Base-by-base conservation (phyloP, 202 grass and related monocot species). In the Musa balbisiana region DNA sequence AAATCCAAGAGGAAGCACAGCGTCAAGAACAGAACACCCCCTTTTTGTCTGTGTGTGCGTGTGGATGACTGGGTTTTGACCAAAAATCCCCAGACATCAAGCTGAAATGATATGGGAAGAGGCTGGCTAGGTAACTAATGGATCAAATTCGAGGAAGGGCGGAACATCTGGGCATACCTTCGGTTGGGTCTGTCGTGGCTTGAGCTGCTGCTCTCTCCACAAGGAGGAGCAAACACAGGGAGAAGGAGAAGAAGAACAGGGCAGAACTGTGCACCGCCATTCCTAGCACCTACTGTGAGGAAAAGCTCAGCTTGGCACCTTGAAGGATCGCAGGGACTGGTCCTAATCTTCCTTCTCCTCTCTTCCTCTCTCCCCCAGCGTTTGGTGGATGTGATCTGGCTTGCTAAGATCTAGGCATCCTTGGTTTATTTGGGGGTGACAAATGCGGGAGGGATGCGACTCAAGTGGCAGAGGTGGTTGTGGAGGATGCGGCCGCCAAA, bases 181-280 rank as follows among this genome's bases (percentile, higher is more conserved):
- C 83, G 9, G 15, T 23, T 59, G 65, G 73, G 58, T 27, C 51
- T 11, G 83, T 85, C 26, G 9, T 80, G 59, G 73, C 73, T 81
- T 73, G 67, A 24, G 73, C 83, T 66, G 4, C 17, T 21, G 58
- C 73, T 67, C 59, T 85, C 49, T 22, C 83, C 19, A 24, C 78
- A 76, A 78, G 1, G 50, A 81, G 69, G 51, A 78, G 55, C 16
- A 85, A 21, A 73, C 20, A 58, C 55, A 52, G 21, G 59, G 49
- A 10, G 8, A 72, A 4, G 64, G 13, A 27, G 63, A 22, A 67
- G 64, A 16, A 67, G 2, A 67, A 9, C 3, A 67, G 14, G 25
- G 27, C 24, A 67, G n/a, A 5, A 9, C 64, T 43, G 5, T 1
- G 64, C 17, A 19, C 56, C 56, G 9, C 17, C 56, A 60, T 60